Percentiles rank a stretch among this genome's conserved stretches.
These are phyloP conservation scores for Protomyces inouyei DNA, from an alignment of 1,139 yeast species.

Conservation along the genomic window DNA sequence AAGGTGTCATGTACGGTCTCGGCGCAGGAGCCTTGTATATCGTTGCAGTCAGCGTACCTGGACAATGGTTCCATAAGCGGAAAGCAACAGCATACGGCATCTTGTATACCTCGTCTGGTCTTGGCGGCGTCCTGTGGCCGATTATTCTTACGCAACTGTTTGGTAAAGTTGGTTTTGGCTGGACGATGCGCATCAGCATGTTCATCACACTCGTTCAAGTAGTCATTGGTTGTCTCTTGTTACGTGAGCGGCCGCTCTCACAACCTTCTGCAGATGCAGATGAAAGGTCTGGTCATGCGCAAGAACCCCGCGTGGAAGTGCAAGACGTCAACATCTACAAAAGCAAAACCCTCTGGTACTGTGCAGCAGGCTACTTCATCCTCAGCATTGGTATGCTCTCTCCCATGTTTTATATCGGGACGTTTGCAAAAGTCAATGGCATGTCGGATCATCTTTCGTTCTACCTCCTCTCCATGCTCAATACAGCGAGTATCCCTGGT, in stretches of 20 bases:
- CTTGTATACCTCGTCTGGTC: constrained; percentile 57
- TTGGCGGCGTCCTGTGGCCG: constrained; percentile 59
- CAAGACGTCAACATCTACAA: constrained; percentile 34
- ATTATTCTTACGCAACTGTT: constrained; percentile 43
- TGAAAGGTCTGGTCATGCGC: constrained; percentile 34
- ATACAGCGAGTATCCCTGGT: constrained; percentile 47
- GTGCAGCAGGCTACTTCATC: constrained; percentile 37
- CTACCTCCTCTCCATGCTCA: constrained; percentile 44
- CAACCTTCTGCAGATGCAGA: constrained; percentile 38
- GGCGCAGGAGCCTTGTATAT: constrained; percentile 43
- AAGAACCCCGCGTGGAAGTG: constrained; percentile 31
- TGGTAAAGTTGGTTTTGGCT: constrained; percentile 46
- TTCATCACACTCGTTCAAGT: constrained; percentile 40
- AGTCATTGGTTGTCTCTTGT: constrained; percentile 38
- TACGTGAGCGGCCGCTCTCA: constrained; percentile 35
- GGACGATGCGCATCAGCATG: constrained; percentile 51
- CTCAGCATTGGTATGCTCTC: constrained; percentile 40
- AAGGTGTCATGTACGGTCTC: constrained; percentile 52
- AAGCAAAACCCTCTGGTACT: constrained; percentile 38
- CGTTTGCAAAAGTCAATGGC: constrained; percentile 36
- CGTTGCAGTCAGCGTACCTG: constrained; percentile 40
- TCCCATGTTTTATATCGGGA: constrained; percentile 41
- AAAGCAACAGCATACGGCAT: constrained; percentile 57
- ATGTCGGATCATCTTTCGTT: constrained; percentile 31
- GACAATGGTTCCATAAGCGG: constrained; percentile 48